Evolutionary conservation across 352 stramenopile genomes (phyloP), one percentile per base, ranked within the genome.

Genomic region (Phytophthora podocarpi): DNA sequence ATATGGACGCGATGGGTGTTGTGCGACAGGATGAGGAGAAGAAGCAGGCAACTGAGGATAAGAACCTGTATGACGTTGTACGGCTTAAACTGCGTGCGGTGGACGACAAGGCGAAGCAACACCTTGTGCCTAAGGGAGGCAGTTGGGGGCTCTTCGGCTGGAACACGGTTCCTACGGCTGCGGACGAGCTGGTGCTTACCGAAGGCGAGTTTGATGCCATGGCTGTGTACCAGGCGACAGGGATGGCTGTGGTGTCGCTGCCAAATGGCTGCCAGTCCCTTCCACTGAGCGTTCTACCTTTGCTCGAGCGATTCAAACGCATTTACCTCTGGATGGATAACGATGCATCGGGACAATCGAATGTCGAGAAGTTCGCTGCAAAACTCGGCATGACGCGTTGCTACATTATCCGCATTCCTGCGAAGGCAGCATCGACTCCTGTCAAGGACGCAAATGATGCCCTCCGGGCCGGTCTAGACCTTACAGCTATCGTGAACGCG

Each of bases 241-340:
- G 92, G 4, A 63, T 96, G 51, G 78, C 93, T 9, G 89, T 91
- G 6, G 84, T 98, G 18, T 98, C 93, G n/a, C 79, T 99, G 7
- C 97, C 98, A 0, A 99, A 99, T 74, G 98, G 98, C 35, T 98
- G 92, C 62, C 87, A 97, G 40, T 98, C 91, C 27, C 82, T 99
- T 16, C 97, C 97, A 4, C 82, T 93, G 6, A 96, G 96, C 37
- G 79, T 99, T 12, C 65, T 99, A 24, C 95, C 96, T 20, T 70
- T 99, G 60, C 78, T 99, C 18, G 96, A 99, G 76, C 80, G 85
- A 5, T 99, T 99, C 68, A 89, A 97, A 58, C 96, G 90, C 32
- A 97, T 99, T 35, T 98, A 98, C 75, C 70, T 99, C 20, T 99
- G 97, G 97, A 98, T 99, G 93, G 98, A 99, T 77, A 97, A 98